Evolutionary conservation across 768 basidiomycete genomes (phyloP).

Genomic region (Kwoniella mangroviensis): DNA sequence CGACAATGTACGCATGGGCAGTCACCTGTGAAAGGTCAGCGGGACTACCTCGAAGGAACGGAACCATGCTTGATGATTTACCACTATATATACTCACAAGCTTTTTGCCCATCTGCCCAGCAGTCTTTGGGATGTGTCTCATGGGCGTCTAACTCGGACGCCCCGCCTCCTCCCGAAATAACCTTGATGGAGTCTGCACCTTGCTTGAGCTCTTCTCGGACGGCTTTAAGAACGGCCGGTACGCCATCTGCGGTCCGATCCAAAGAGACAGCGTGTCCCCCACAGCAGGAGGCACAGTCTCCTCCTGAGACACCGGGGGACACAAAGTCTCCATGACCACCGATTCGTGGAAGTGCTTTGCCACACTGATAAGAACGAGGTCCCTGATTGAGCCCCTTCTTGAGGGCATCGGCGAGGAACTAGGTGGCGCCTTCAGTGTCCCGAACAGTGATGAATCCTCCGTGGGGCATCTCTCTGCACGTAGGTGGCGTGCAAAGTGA

Average conservation of each 20-base stretch:
- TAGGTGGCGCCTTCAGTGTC: conserved; percentile 61
- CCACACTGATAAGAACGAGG: conserved; percentile 61
- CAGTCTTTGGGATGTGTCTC: conserved; percentile 60
- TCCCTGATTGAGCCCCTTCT: conserved; percentile 59
- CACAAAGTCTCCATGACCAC: conserved; percentile 59
- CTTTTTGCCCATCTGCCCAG: conserved; percentile 59
- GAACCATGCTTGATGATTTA: too few species aligned
- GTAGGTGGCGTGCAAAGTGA: conserved; percentile 56
- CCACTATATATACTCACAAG: neutral
- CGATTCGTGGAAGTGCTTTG: conserved; percentile 60
- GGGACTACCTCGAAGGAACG: conserved; percentile 11
- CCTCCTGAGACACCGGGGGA: conserved; percentile 39
- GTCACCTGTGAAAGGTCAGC: conserved; percentile 24
- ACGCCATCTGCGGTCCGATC: conserved; percentile 60
- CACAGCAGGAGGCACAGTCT: conserved; percentile 27
- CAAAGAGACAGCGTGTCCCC: conserved; percentile 32
- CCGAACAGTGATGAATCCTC: conserved; percentile 61
- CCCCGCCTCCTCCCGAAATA: conserved; percentile 60
- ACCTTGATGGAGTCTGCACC: conserved; percentile 62
- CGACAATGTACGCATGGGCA: conserved; percentile 59
- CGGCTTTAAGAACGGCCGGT: conserved; percentile 59
- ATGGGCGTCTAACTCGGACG: conserved; percentile 60
- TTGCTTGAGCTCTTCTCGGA: conserved; percentile 59
- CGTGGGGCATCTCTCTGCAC: conserved; percentile 59
- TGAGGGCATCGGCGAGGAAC: conserved; percentile 58